Evolutionary conservation across 768 basidiomycete species (phyloP).

Genomic region (Suillus sp.): DNA sequence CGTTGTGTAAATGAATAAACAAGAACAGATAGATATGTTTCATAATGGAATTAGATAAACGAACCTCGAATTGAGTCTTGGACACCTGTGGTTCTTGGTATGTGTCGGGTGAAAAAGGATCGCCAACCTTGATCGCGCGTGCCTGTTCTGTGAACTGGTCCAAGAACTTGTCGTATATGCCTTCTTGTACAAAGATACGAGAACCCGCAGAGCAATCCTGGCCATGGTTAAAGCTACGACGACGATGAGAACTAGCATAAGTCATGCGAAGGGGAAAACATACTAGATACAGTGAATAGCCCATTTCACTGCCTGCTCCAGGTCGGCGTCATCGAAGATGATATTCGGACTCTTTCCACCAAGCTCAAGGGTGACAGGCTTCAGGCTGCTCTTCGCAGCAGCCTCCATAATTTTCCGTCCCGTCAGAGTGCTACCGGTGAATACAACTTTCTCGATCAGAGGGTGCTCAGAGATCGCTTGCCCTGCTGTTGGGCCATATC

Average conservation of each 20-base stretch:
- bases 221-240: constrained; percentile 43
- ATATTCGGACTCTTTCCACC: constrained; percentile 55
- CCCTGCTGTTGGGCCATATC: constrained; percentile 71
- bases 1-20: too few species aligned
- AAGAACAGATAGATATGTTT: too few species aligned
- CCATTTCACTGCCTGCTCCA: constrained; percentile 68
- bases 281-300: constrained; percentile 73
- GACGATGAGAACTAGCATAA: neutral
- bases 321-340: constrained; percentile 51
- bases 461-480: constrained; percentile 68
- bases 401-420: constrained; percentile 83
- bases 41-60: neutral
- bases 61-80: constrained; percentile 47
- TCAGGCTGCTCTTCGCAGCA: constrained; percentile 79
- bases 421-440: constrained; percentile 82
- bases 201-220: constrained; percentile 57
- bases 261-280: constrained; percentile 25
- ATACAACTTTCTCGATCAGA: constrained; percentile 73
- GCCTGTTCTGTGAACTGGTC: constrained; percentile 41
- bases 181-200: constrained; percentile 58
- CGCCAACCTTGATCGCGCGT: constrained; percentile 40
- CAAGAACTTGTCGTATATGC: constrained; percentile 60
- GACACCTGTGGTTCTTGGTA: constrained; percentile 53
- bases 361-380: constrained; percentile 64
- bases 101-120: constrained; percentile 44